These are phyloP conservation scores for Rubia yunnanensis DNA, from an alignment of 257 asterid genomes.

Conservation along the genomic window DNA sequence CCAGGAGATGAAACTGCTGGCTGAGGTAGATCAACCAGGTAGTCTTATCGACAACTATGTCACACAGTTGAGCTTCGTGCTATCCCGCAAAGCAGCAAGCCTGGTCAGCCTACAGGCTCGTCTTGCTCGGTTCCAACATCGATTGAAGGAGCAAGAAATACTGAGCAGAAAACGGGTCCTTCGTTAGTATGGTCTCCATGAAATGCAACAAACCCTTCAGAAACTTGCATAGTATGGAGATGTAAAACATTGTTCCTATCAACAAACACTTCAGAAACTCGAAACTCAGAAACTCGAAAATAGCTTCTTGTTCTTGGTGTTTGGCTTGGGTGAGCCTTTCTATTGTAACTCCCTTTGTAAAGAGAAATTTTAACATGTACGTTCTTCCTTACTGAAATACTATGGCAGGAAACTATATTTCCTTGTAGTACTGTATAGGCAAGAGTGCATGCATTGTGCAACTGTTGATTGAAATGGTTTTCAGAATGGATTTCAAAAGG, in stretches of 20 bases:
- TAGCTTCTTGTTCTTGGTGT: constrained; percentile 2
- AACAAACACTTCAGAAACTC: background rate
- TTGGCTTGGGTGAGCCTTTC: background rate
- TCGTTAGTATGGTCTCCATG: constrained; percentile 25
- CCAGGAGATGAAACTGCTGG: constrained; percentile 95
- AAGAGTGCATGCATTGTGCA: constrained; percentile 7
- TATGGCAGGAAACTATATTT: constrained; percentile 2
- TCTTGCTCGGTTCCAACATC: constrained; percentile 95
- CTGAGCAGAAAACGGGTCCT: constrained; percentile 77
- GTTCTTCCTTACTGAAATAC: background rate
- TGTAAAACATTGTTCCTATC: background rate
- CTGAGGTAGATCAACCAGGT: constrained; percentile 95
- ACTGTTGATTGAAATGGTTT: constrained; percentile 5
- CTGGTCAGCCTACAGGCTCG: constrained; percentile 95
- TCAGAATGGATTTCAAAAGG: constrained; percentile 4
- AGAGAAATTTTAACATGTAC: background rate
- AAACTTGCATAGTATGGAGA: background rate
- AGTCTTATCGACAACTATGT: constrained; percentile 84
- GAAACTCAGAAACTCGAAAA: too few relatives aligned
- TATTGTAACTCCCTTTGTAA: constrained; percentile 3
- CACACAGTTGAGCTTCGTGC: constrained; percentile 76
- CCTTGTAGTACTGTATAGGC: constrained; percentile 7
- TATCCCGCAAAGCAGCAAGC: constrained; percentile 90
- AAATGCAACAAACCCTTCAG: background rate
- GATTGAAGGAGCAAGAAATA: constrained; percentile 89